Conservation (phyloP, 306 rosid species). For the Quercus ilex region DNA sequence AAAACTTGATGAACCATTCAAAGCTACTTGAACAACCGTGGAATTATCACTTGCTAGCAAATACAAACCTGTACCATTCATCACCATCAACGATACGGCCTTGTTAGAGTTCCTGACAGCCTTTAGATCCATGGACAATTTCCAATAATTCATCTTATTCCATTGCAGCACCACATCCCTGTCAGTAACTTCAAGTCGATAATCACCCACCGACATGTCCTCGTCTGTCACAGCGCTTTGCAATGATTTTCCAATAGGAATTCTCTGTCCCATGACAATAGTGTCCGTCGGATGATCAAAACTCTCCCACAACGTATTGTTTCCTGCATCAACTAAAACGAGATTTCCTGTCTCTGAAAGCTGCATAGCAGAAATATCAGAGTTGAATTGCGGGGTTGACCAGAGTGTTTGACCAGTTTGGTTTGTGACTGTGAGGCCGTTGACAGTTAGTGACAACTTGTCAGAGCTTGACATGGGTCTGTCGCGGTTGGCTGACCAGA, state of each 20-base stretch:
- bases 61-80: constrained; percentile 53
- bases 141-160: constrained; percentile 77
- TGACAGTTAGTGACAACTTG: constrained; percentile 37
- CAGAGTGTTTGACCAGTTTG: constrained; percentile 36
- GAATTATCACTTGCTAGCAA: constrained; percentile 53
- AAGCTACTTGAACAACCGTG: constrained; percentile 37
- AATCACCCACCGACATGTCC: constrained; percentile 54
- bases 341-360: constrained; percentile 77
- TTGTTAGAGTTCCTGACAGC: constrained; percentile 38
- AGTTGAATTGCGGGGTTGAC: constrained; percentile 64
- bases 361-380: constrained; percentile 38
- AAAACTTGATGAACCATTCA: constrained; percentile 38
- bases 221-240: constrained; percentile 40
- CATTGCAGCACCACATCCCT: constrained; percentile 65
- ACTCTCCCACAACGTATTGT: constrained; percentile 82
- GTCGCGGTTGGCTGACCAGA: constrained; percentile 77
- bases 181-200: constrained; percentile 29
- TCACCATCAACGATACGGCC: constrained; percentile 46
- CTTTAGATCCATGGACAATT: constrained; percentile 43
- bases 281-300: constrained; percentile 76
- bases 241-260: constrained; percentile 48
- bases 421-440: constrained; percentile 50
- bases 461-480: constrained; percentile 56
- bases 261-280: constrained; percentile 59
- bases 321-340: constrained; percentile 52